Evolutionary conservation across 148 eudicot genomes (phyloP), one percentile per base, ranked within the genome.

Genomic region (Heliamphora exappendiculata): DNA sequence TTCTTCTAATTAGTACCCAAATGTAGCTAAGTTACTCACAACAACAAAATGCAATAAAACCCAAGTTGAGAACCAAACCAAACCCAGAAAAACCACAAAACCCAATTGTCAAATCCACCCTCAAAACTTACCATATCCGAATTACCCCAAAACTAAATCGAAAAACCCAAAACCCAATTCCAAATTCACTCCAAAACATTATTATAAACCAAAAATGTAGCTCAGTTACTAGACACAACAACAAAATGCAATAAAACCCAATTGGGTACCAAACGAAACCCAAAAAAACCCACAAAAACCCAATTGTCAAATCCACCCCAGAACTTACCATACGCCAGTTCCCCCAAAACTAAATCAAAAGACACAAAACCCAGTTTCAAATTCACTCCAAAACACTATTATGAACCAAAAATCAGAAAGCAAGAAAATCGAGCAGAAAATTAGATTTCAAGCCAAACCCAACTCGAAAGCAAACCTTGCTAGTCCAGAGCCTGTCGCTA

Each of bases 401-500:
- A 28, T 42, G 3, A 31, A 60, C 5, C 24, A 74, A 37, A 0
- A 28, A 70, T 12, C 73, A 65, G 5, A 28, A 28, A 31, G 4
- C 49, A 67, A 7, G n/a, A n/a, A n/a, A 39, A 36, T 14, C 24
- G 19, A 36, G 11, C 44, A 22, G 29, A 57, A 57, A 47, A 13
- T 33, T 22, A 33, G 54, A 50, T 19, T 71, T 5, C 16, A 7
- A 45, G 47, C 12, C 14, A 16, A 63, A 44, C 31, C 26, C 41
- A 79, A 26, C 28, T n/a, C 4, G 3, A 55, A 51, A 26, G 70
- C 72, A 57, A 47, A 91, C 97, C 97, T 83, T 81, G 74, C 79
- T 81, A 49, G 83, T 72, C 97, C 94, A 92, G 45, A 92, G 82
- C 53, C 75, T 20, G 57, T 92, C 92, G 76, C 83, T 79, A 51